Base-by-base conservation (phyloP, 108 stramenopile species). In the Nitzschia palea region DNA sequence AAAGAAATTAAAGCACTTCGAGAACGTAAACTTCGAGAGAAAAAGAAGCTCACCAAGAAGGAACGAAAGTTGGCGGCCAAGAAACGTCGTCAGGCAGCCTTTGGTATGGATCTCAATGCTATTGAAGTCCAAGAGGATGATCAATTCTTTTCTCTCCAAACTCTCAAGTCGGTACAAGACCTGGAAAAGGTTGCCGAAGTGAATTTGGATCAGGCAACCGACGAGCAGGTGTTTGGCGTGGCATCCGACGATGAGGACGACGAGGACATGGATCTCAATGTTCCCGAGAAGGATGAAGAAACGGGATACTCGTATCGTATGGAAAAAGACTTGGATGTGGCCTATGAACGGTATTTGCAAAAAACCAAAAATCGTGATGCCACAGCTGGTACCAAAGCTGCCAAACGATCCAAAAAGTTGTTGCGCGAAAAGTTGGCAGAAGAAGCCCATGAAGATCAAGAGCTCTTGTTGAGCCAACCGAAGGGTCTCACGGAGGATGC, bases 21-120 rank as follows among this genome's bases (percentile, higher is more conserved):
- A 25, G 67, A 76, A 64, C 83, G 83, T 23, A 87, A 88, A 57
- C 64, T 80, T 1, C 74, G 89, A 25, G 82, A 96, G 59, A 75
- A 76, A 35, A 98, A 97, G 58, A 83, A 91, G 35, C 60, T 74
- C 37, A 95, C 90, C 25, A 97, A 96, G 81, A 95, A 96, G 81
- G 89, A 95, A 56, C 84, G 93, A 2, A 89, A 91, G 58, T 51
- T 79, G 14, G 76, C 76, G 3, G 89, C 91, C 32, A 97, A 97
- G 71, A 80, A 86, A 18, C 79, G 97, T 20, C 79, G 79, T 25
- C 80, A 87, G 26, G 89, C 95, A 0, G 91, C 92, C 3, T 81
- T 86, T 52, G 92, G 92, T 0, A 94, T 94, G 93, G 93, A 94
- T 69, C 48, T 90, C 54, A 91, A 88, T 79, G 89, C 89, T 4